Conservation (phyloP, 2,329 filamentous ascomycete species). For the Ceratocystis papillata region DNA sequence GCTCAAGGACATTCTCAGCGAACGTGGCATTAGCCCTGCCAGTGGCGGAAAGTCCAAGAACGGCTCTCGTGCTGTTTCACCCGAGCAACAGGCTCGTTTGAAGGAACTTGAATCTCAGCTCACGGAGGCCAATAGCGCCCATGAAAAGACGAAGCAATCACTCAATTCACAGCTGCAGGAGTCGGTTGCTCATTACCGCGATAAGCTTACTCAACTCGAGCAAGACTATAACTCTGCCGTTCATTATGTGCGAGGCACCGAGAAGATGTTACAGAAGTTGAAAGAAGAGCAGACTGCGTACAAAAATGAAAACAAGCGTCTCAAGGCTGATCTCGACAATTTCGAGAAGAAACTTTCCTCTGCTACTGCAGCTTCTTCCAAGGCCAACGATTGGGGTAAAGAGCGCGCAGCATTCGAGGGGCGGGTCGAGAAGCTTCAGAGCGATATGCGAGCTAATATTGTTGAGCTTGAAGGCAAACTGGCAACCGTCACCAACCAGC, state of each 20-base stretch:
- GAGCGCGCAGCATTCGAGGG: constrained; percentile 58
- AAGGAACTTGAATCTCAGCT: constrained; percentile 84
- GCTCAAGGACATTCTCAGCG: constrained; percentile 80
- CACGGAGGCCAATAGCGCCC: constrained; percentile 60
- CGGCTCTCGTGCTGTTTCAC: constrained; percentile 60
- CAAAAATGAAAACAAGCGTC: constrained; percentile 71
- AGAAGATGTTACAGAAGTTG: constrained; percentile 98
- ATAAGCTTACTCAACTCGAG: constrained; percentile 86
- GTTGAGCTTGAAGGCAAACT: constrained; percentile 62
- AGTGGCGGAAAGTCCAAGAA: constrained; percentile 56
- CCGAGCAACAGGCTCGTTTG: constrained; percentile 65
- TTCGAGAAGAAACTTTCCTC: constrained; percentile 45
- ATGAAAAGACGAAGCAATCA: constrained; percentile 71
- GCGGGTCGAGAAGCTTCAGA: constrained; percentile 59
- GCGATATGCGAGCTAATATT: constrained; percentile 55
- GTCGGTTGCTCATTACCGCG: constrained; percentile 78
- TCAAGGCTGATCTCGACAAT: constrained; percentile 70
- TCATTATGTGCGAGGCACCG: constrained; percentile 94
- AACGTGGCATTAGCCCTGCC: constrained; percentile 74
- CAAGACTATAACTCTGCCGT: constrained; percentile 97
- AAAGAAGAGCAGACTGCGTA: constrained; percentile 93
- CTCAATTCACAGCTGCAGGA: constrained; percentile 75
- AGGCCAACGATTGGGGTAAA: constrained; percentile 56
- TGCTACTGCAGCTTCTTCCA: constrained; percentile 32
- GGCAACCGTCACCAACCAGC: constrained; percentile 54